Percentiles rank a stretch among this genome's conserved stretches.
Conservation (phyloP, 2,329 filamentous ascomycete species). For the Monosporascus sp. region DNA sequence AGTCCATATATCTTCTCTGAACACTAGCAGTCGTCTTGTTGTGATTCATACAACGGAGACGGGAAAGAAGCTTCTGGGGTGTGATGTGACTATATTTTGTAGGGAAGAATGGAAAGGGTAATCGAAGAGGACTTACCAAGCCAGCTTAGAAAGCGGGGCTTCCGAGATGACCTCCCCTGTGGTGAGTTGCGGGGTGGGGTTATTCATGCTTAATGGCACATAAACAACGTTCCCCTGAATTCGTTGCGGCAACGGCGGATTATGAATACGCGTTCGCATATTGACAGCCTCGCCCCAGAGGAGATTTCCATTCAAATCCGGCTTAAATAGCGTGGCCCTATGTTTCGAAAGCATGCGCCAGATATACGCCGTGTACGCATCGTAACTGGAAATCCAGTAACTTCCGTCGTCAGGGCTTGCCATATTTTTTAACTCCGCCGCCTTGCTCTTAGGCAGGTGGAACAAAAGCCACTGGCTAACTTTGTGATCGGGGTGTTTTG, state of each 20-base stretch:
- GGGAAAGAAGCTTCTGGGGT: too few species aligned
- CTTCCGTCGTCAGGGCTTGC: neutral
- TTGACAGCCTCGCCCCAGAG: constrained; percentile 2
- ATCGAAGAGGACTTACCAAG: neutral
- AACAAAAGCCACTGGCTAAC: neutral
- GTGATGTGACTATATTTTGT: too few species aligned
- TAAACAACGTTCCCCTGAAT: neutral
- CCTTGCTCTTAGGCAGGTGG: neutral
- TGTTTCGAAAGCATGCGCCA: neutral
- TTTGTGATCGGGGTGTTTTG: constrained; percentile 1
- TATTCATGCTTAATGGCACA: neutral
- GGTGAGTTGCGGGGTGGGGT: neutral
- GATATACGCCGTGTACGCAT: neutral
- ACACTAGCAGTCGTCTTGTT: too few species aligned
- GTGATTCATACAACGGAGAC: too few species aligned
- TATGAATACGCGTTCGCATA: neutral
- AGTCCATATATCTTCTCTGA: too few species aligned
- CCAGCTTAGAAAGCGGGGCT: neutral
- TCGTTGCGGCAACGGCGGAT: neutral
- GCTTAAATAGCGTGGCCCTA: neutral
- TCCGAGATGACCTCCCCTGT: neutral
- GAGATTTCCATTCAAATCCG: neutral
- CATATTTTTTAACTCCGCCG: neutral
- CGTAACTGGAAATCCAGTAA: neutral
- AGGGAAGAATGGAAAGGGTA: neutral